phyloP scores from a whole-genome alignment of 352 stramenopile genomes.

The Aphanomyces stellatus region DNA sequence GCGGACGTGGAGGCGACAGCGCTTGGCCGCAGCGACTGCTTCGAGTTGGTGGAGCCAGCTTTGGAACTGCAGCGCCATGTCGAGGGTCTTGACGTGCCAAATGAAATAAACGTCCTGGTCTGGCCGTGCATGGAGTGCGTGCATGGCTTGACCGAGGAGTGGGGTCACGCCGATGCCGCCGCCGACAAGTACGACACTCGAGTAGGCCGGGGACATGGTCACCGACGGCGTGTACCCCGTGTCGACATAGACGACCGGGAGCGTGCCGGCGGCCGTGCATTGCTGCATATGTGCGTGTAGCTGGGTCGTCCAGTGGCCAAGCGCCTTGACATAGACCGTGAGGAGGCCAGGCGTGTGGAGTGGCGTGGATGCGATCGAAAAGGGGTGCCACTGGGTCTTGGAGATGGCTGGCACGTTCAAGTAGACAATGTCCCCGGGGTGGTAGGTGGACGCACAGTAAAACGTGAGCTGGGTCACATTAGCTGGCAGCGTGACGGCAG shows the following conservation, averaged over 20 bases:
- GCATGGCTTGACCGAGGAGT: constrained; percentile 12
- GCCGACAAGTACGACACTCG: constrained; percentile 30
- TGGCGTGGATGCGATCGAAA: constrained; percentile 27
- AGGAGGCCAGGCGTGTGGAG: constrained; percentile 21
- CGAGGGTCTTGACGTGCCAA: constrained; percentile 5
- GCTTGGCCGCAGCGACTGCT: background rate
- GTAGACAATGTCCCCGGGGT: constrained; percentile 27
- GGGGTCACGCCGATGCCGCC: constrained; percentile 26
- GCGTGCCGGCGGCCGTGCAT: constrained; percentile 24
- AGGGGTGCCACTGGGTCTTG: constrained; percentile 27
- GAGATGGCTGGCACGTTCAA: constrained; percentile 28
- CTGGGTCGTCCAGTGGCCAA: constrained; percentile 19
- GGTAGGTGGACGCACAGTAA: constrained; percentile 15
- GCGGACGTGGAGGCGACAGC: background rate
- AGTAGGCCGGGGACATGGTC: constrained; percentile 21
- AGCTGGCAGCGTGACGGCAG: constrained; percentile 25
- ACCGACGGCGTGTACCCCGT: constrained; percentile 25
- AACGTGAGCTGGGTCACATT: constrained; percentile 25
- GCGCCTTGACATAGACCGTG: constrained; percentile 24
- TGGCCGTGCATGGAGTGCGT: background rate
- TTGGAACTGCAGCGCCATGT: constrained; percentile 9
- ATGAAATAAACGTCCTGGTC: constrained; percentile 14
- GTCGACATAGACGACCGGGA: constrained; percentile 25
- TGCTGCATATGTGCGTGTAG: constrained; percentile 28
- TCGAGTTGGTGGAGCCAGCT: constrained; percentile 6